Base-by-base conservation (phyloP, 2,329 filamentous ascomycete species). In the Monosporascus sp. region DNA sequence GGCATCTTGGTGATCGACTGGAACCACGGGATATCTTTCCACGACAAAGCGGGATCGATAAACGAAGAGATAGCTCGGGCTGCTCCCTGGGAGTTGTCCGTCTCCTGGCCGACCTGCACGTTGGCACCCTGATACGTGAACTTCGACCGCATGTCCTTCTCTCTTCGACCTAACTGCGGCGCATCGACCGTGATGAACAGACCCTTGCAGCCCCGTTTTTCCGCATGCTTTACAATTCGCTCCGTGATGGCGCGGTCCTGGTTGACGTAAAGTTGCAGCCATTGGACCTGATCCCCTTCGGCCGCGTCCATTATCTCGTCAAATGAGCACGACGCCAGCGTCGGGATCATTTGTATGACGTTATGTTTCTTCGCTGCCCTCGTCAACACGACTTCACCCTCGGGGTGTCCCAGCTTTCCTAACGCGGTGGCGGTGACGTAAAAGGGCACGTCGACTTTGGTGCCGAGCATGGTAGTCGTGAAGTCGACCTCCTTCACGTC, bases 111-210 rank as follows among this genome's bases (percentile, higher is more conserved):
- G 14, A 76, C 77, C 73, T 97, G 94, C 16, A 97, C 90, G 66
- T 85, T 88, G 27, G 87, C 88, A 8, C 92, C 93, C 16, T 82
- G 82, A 62, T 96, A 93, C 38, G 83, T 84, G 69, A 95, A 96
- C 73, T 97, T 97, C 60, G 82, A 84, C 40, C 94, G 89, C 94
- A 97, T 97, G 70, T 97, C 94, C 77, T 97, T 99, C 73, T 99
- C 94, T 61, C 94, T 82, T 40, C 94, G 86, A 43, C 94, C 94
- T 22, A 99, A 85, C 72, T 97, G 93, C 6, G 94, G 94, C 50
- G 94, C 94, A 70, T 99, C 94, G 52, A 99, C 94, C 2, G 94
- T 99, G 75, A 99, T 97, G 79, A 99, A 99, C 19, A 99, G 84
- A 9, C 88, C 94, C 73, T 90, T 94, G 80, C 94, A 97, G 27